phyloP scores from a whole-genome alignment of 2,329 filamentous ascomycete genomes.

The Botrytis fragariae region DNA sequence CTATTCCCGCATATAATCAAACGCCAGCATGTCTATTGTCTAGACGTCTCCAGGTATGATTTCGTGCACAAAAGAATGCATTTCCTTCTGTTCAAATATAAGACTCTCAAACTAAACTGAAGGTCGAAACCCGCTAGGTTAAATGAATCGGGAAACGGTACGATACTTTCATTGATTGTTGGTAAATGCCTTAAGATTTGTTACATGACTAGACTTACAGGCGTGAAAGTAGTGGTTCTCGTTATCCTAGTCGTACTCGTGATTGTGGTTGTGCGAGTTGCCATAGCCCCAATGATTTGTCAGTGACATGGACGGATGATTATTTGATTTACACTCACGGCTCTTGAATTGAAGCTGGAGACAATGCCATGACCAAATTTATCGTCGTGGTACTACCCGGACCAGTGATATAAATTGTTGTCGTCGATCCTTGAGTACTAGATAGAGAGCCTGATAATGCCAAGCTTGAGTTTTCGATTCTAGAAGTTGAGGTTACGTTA shows the following conservation, averaged over 20 bases:
- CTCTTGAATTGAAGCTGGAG: neutral
- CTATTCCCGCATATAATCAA: neutral
- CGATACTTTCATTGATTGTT: neutral
- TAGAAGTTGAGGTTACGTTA: conserved; percentile 11
- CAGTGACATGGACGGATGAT: neutral
- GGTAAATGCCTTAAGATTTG: neutral
- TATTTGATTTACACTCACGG: neutral
- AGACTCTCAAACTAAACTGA: neutral
- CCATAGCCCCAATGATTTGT: neutral
- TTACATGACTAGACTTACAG: neutral
- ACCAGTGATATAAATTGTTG: conserved; percentile 6
- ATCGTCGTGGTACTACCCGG: neutral
- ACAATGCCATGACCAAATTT: neutral
- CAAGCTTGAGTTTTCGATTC: neutral
- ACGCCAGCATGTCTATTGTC: neutral
- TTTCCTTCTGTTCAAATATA: neutral
- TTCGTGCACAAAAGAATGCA: neutral
- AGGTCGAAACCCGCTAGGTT: neutral
- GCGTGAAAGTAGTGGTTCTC: neutral
- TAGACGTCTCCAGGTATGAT: neutral
- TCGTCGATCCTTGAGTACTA: neutral
- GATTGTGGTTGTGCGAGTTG: neutral
- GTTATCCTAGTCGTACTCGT: conserved; percentile 3
- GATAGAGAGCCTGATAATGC: neutral
- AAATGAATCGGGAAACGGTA: neutral